Percentiles rank a stretch among this genome's conserved stretches.
Evolutionary conservation across 2,329 filamentous ascomycete species (phyloP).

Genomic region (Alternaria sp.): DNA sequence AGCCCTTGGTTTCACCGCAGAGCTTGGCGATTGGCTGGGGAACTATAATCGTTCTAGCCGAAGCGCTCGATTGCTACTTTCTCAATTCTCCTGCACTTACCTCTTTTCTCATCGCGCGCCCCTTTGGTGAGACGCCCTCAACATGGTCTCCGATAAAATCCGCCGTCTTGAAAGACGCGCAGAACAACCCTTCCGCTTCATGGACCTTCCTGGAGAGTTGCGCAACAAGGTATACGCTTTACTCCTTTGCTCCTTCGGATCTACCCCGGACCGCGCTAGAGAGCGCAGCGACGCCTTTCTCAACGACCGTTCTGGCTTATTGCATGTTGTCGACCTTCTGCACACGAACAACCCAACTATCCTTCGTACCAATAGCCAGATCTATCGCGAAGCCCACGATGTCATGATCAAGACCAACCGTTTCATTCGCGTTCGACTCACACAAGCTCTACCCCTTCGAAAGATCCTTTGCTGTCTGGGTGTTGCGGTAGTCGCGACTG

Average conservation of each 20-base stretch:
- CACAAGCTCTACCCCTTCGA: neutral
- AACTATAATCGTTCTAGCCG: neutral
- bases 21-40: neutral
- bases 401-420: conserved; percentile 18
- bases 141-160: no score
- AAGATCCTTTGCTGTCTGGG: neutral
- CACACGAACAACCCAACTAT: neutral
- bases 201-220: conserved; percentile 21
- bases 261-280: no score
- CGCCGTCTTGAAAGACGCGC: neutral
- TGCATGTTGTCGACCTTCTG: neutral
- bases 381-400: neutral
- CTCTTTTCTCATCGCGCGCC: neutral
- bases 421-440: neutral
- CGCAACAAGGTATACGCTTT: conserved; percentile 26
- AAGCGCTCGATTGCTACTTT: neutral
- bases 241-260: neutral
- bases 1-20: neutral
- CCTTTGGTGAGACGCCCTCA: no score
- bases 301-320: neutral
- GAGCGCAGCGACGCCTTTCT: neutral
- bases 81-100: no score
- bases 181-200: conserved; percentile 11
- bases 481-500: neutral
- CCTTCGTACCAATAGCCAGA: neutral